Base-by-base conservation (phyloP, 306 rosid genomes). In the Casuarina cunninghamiana region DNA sequence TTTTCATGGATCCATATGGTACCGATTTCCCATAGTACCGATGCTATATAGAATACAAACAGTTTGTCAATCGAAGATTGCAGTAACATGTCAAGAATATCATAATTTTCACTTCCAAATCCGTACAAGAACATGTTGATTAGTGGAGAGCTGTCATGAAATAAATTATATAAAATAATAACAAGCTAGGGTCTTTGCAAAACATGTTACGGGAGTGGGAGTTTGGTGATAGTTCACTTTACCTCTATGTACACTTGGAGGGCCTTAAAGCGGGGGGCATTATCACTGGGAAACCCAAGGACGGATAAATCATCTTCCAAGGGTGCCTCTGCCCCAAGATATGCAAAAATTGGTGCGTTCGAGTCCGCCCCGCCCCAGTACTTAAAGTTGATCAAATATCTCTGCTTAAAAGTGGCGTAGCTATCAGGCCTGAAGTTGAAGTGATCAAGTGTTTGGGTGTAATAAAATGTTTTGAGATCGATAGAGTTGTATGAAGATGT, bases 371-470 rank as follows among this genome's bases (percentile, higher is more conserved):
- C 88, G 68, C 78, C 74, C 91, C 88, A 89, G 9, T 72, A 50
- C 83, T 73, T 85, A 2, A 39, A 85, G 62, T 80, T 60, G 11
- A 87, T 71, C 26, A 83, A 3, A 43, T 87, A 89, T 53, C 89
- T 82, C 78, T 89, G 91, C 16, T 73, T 63, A 43, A 89, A 89
- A 44, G 88, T 85, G 77, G 46, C 16, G 71, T 79, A 87, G 69
- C 89, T 87, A 0, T 82, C 87, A 11, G 89, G 91, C 19, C 71
- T 63, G 19, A 81, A 89, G 79, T 84, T 87, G 82, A 89, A 87
- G 77, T 89, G 91, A 49, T 89, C 91, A 0, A 89, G 80, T 7
- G 80, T 85, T 83, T 89, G 93, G 17, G 75, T 78, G 73, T 81
- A 87, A 48, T 79, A 85, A 41, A 62, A 83, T 43, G 83, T 85